These are phyloP conservation scores for Alternaria triticimaculans DNA, from an alignment of 2,329 filamentous ascomycete genomes.

Conservation along the genomic window DNA sequence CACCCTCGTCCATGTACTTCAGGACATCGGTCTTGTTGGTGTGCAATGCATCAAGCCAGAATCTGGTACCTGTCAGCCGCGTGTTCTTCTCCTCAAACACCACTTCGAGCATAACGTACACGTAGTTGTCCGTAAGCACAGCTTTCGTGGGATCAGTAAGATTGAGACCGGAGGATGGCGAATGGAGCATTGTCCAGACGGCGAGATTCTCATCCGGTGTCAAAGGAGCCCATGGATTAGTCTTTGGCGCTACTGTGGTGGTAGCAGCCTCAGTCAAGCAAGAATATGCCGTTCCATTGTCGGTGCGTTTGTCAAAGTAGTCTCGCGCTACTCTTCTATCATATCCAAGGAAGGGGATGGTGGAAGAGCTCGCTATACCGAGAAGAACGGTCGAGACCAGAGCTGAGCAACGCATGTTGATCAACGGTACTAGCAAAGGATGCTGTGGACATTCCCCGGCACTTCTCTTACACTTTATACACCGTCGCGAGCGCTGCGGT, in stretches of 20 bases:
- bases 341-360: conserved; percentile 28
- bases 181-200: conserved; percentile 54
- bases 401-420: background rate
- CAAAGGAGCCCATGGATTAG: conserved; percentile 54
- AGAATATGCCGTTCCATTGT: conserved; percentile 14
- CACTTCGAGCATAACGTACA: conserved; percentile 23
- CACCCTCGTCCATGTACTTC: conserved; percentile 53
- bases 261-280: conserved; percentile 23
- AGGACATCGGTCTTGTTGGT: conserved; percentile 58
- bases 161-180: conserved; percentile 53
- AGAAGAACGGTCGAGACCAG: background rate
- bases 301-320: conserved; percentile 22
- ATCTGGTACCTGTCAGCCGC: conserved; percentile 16
- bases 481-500: background rate
- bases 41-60: conserved; percentile 56
- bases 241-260: conserved; percentile 43
- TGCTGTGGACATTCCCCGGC: background rate
- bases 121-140: conserved; percentile 54
- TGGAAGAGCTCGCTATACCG: conserved; percentile 10
- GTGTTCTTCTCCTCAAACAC: background rate
- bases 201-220: conserved; percentile 52
- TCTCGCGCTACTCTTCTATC: conserved; percentile 28
- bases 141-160: conserved; percentile 51
- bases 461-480: background rate
- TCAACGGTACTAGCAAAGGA: background rate